Base-by-base conservation (phyloP, 1,139 yeast species). In the Wickerhamomyces sp. region DNA sequence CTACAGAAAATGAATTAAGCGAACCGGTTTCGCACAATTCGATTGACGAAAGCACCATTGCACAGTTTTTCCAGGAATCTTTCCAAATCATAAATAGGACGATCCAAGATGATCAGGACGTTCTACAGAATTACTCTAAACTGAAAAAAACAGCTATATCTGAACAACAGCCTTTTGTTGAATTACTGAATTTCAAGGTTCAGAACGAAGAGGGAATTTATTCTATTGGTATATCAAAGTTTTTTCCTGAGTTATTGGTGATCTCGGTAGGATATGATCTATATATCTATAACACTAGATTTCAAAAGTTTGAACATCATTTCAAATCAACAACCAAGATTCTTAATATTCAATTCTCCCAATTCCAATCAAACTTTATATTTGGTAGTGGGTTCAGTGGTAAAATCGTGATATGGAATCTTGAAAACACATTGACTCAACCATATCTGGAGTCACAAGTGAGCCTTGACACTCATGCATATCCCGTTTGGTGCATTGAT, bases 321-420 rank as follows among this genome's bases (percentile, higher is more conserved):
- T 67, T 80, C 36, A 61, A 65, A 16, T 63, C 78, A 1, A 70
- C 76, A 10, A 65, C 77, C 7, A 64, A 64, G 27, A 61, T 79
- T 12, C 49, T 65, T 7, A 48, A 55, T 5, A 63, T 67, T 7
- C 56, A 56, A 37, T 74, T 71, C 50, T 67, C 72, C 3, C 64
- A 60, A 4, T 57, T 55, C 33, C 59, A 64, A 27, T 55, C 71
- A 7, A 59, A 58, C 33, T 43, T 65, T 2, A 50, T 74, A 20
- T 63, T 64, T 39, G 78, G 74, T 2, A 64, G 74, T 2, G 70
- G 74, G 8, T 68, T 65, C 43, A 71, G 70, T 49, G 79, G 79
- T 13, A 76, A 71, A 45, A 46, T 74, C 3, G 44, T 68, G 29
- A 55, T 65, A 2, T 74, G 76, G 77, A 74, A 73, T 35, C 49